Conservation (phyloP, 441 rosid species). For the Erodium texanum region DNA sequence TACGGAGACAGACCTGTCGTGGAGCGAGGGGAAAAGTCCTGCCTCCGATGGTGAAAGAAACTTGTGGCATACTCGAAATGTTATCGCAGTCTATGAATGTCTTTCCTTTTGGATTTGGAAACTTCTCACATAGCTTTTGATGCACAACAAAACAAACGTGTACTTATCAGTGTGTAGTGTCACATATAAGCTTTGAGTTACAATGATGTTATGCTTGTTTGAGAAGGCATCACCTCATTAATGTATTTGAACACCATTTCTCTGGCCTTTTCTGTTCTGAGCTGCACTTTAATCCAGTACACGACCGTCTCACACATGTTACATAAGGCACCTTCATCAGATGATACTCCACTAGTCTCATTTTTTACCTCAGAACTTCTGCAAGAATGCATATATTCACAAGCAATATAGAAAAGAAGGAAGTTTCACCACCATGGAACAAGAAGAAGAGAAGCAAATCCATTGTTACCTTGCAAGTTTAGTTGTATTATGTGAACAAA, state of each 20-base stretch:
- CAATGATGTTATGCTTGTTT: neutral
- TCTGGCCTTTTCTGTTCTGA: constrained; percentile 39
- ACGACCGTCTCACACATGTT: constrained; percentile 49
- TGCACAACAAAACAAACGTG: neutral
- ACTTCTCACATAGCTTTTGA: constrained; percentile 43
- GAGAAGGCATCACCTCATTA: constrained; percentile 28
- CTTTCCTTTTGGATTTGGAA: constrained; percentile 44
- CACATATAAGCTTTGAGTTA: neutral
- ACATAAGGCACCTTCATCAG: constrained; percentile 19
- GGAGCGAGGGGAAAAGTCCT: constrained; percentile 43
- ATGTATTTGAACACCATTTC: constrained; percentile 32
- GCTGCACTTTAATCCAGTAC: constrained; percentile 53
- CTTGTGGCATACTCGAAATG: constrained; percentile 31
- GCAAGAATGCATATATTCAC: too few relatives aligned
- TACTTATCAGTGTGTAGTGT: too few relatives aligned
- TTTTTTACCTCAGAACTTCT: too few relatives aligned
- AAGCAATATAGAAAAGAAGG: too few relatives aligned
- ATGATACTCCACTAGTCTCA: too few relatives aligned
- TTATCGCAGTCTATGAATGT: constrained; percentile 40
- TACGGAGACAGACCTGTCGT: constrained; percentile 29
- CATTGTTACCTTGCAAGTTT: neutral
- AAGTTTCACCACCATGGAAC: too few relatives aligned
- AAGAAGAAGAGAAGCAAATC: neutral
- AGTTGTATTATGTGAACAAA: constrained; percentile 32
- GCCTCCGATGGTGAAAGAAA: constrained; percentile 43